Evolutionary conservation across 129 eudicot genomes (phyloP).

Genomic region (Glebionis coronaria): DNA sequence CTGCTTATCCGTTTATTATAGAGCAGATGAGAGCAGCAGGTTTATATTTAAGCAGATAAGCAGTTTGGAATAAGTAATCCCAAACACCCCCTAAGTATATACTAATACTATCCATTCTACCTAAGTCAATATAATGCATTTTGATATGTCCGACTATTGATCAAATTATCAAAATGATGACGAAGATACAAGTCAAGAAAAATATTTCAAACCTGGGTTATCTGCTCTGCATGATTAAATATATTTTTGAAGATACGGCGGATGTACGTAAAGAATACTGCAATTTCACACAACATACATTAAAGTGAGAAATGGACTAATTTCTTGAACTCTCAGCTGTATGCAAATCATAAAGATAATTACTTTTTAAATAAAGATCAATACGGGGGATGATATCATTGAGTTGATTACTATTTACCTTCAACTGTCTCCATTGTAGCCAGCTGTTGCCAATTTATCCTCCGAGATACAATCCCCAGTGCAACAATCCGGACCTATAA

Average conservation of each 20-base stretch:
- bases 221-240: slow-evolving; percentile 82
- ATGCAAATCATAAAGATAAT: background rate
- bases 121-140: background rate
- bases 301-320: background rate
- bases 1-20: too few species aligned
- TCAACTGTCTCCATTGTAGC: slow-evolving; percentile 82
- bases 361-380: background rate
- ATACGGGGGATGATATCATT: background rate
- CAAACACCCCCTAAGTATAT: too few species aligned
- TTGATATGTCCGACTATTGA: background rate
- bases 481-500: slow-evolving; percentile 86
- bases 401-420: slow-evolving; percentile 42
- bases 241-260: slow-evolving; percentile 80
- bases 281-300: slow-evolving; percentile 22
- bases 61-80: too few species aligned
- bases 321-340: background rate
- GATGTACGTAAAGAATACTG: slow-evolving; percentile 87
- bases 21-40: too few species aligned
- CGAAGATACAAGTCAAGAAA: background rate
- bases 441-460: slow-evolving; percentile 82
- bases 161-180: background rate
- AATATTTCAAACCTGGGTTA: slow-evolving; percentile 61
- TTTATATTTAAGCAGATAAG: too few species aligned
- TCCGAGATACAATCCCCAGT: slow-evolving; percentile 84
- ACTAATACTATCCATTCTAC: too few species aligned